Percentiles rank a stretch among this genome's conserved stretches.
Evolutionary conservation across 2,329 filamentous ascomycete species (phyloP).

Genomic region (Aspergillaceae sp.): DNA sequence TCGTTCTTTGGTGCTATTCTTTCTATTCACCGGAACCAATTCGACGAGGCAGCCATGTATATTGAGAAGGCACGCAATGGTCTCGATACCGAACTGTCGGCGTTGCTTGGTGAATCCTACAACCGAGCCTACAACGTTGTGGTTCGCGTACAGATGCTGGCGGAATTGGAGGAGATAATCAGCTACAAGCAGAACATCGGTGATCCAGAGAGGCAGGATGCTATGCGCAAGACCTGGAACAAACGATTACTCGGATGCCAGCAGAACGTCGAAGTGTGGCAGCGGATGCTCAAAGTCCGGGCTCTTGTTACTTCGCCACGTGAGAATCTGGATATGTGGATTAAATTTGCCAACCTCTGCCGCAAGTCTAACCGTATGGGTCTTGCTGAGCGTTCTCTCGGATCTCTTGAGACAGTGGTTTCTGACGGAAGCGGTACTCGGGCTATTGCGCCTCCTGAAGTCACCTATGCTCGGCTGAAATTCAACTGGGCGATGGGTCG

Average conservation of each 20-base stretch:
- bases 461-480: slow-evolving; percentile 94
- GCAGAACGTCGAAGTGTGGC: slow-evolving; percentile 96
- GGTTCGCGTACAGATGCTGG: slow-evolving; percentile 96
- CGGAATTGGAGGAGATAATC: slow-evolving; percentile 96
- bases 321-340: slow-evolving; percentile 98
- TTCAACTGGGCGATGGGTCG: slow-evolving; percentile 83
- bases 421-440: slow-evolving; percentile 34
- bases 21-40: slow-evolving; percentile 89
- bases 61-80: slow-evolving; percentile 89
- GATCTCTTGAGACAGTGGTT: slow-evolving; percentile 73
- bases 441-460: slow-evolving; percentile 53
- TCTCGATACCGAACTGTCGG: slow-evolving; percentile 89
- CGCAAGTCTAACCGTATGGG: slow-evolving; percentile 93
- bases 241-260: slow-evolving; percentile 90
- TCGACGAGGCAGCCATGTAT: slow-evolving; percentile 77
- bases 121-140: slow-evolving; percentile 97
- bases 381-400: slow-evolving; percentile 87
- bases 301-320: slow-evolving; percentile 83
- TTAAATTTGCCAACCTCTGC: slow-evolving; percentile 97
- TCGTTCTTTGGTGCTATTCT: slow-evolving; percentile 97
- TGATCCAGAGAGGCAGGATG: slow-evolving; percentile 77
- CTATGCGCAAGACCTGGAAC: slow-evolving; percentile 92
- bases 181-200: slow-evolving; percentile 82
- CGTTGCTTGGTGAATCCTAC: slow-evolving; percentile 95
- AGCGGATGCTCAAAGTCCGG: slow-evolving; percentile 91